Evolutionary conservation across 495 filamentous ascomycete genomes (phyloP), one percentile per base, ranked within the genome.

Genomic region (Aspergillus steynii): DNA sequence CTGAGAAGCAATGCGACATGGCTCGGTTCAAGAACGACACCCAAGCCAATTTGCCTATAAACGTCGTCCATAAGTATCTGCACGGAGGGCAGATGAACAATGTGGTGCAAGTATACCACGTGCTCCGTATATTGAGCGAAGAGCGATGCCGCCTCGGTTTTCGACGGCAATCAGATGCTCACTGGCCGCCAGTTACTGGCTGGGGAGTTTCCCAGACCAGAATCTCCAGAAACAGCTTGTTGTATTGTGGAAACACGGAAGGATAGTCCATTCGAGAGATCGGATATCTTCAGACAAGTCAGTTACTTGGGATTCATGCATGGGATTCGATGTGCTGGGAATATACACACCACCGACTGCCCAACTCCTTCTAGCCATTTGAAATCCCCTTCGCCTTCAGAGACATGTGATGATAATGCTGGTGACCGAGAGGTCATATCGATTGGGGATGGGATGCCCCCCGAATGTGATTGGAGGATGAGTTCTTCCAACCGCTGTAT

Each of bases 81-180:
- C 29, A 53, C 29, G 6, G 51, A 53, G 14, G 28, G 51, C 2
- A 53, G 9, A 20, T 53, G 51, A n/a, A 34, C 1, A 14, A 53
- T 31, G 1, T 53, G 51, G 29, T 53, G 51, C 10, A 53, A 15
- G 14, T 2, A 34, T 14, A 28, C n/a, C n/a, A 53, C 32, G 14
- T 53, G 32, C 5, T 53, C 8, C 2, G 46, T 52, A 48, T n/a
- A 63, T 42, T 14, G 52, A 49, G 32, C 56, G 46, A 47, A 34
- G 52, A 14, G 52, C 52, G 56, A 59, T 27, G 66, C n/a, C 20
- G 20, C 20, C 20, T 20, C 20, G 20, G 20, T 31, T 14, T 53
- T 53, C 28, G 51, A n/a, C 7, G 51, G 51, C 27, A 53, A 3
- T 28, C 51, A 53, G 15, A 53, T 8, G 3, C 6, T 31, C 6